Conservation (phyloP, 371 early-diverging fungal genomes). For the Entomophthora muscae region DNA sequence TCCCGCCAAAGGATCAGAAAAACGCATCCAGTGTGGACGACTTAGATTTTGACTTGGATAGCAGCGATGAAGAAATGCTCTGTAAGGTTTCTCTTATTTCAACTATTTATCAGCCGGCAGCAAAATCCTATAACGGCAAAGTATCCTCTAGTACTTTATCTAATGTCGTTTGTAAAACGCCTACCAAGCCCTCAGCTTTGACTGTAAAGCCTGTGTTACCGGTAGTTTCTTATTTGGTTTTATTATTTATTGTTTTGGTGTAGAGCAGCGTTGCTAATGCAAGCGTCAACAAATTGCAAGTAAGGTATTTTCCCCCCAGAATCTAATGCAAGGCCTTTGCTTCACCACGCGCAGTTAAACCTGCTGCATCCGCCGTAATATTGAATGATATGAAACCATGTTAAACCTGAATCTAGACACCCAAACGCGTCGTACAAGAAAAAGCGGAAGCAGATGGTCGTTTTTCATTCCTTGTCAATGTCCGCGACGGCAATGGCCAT, state of each 20-base stretch:
- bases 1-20: not conserved
- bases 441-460: slow-evolving; percentile 52
- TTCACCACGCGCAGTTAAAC: not conserved
- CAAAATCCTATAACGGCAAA: not conserved
- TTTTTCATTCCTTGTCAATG: slow-evolving; percentile 70
- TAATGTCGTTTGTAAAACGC: not conserved
- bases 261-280: not conserved
- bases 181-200: not conserved
- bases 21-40: not conserved
- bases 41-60: not conserved
- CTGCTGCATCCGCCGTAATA: not conserved
- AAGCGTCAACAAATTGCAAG: not conserved
- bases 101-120: not conserved
- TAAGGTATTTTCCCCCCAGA: not conserved
- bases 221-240: not conserved
- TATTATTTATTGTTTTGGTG: not conserved
- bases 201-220: not conserved
- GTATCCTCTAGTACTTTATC: not conserved
- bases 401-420: not conserved
- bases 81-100: not conserved
- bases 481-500: slow-evolving; percentile 59
- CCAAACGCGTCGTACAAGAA: not conserved
- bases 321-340: not conserved
- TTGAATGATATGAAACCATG: not conserved
- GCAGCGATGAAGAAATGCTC: not conserved